phyloP scores from a whole-genome alignment of 2,329 filamentous ascomycete genomes.

The Colletotrichum siamense region DNA sequence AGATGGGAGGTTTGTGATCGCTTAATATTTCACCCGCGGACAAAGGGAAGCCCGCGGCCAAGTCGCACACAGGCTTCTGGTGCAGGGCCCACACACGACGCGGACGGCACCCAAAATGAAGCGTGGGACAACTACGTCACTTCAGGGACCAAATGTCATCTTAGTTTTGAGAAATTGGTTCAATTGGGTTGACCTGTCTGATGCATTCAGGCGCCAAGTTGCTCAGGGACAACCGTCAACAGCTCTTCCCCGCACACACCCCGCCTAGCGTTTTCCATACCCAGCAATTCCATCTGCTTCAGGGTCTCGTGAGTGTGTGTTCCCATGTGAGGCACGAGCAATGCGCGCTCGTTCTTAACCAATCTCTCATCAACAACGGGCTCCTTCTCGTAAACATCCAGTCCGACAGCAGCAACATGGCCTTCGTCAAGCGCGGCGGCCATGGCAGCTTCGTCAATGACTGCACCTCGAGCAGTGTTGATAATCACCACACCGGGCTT shows the following conservation, averaged over 20 bases:
- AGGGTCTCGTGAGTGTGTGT: constrained; percentile 65
- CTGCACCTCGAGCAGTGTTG: constrained; percentile 62
- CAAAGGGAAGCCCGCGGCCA: constrained; percentile 2
- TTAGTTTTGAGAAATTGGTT: neutral
- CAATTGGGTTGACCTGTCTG: neutral
- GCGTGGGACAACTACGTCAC: neutral
- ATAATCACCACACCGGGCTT: constrained; percentile 62
- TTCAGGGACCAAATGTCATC: neutral
- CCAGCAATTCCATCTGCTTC: constrained; percentile 31
- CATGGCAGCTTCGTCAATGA: constrained; percentile 62
- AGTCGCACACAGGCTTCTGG: neutral
- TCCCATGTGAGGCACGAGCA: constrained; percentile 72
- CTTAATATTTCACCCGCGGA: constrained; percentile 1
- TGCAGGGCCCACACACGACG: neutral
- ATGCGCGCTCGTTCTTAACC: constrained; percentile 61
- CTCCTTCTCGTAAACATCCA: constrained; percentile 64
- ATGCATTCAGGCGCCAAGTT: neutral
- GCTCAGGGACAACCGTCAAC: constrained; percentile 21
- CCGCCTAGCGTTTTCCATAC: constrained; percentile 31
- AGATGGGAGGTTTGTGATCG: neutral
- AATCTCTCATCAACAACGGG: constrained; percentile 67
- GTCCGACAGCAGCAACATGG: constrained; percentile 57
- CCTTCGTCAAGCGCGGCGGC: constrained; percentile 58
- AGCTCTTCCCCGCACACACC: constrained; percentile 20
- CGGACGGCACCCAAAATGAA: neutral